Evolutionary conservation across 768 basidiomycete species (phyloP), one percentile per base, ranked within the genome.

Genomic region (Tulasnella sp.): DNA sequence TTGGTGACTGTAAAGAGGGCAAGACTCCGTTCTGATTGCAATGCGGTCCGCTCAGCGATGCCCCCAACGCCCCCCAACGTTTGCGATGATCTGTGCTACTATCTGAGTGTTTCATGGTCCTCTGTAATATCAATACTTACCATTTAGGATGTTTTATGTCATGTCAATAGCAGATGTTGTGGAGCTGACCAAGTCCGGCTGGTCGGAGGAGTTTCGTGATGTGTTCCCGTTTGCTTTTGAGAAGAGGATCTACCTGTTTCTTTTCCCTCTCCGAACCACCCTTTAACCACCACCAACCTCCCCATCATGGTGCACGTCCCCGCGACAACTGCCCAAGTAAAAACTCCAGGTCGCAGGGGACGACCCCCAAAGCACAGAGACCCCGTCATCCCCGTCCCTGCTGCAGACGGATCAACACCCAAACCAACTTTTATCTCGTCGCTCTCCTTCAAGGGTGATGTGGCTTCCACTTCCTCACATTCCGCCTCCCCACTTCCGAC

Each of bases 371-470:
- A 80, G 58, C 64, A 80, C 46, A 31, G 79, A 73, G 46, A 80
- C 58, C 72, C 79, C 41, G 44, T 73, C 69, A 50, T 74, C 46
- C 22, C 73, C 34, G 72, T 44, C 24, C 24, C 73, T 20, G 69
- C 31, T 54, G 79, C 28, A 22, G 44, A 80, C 31, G 79, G 79
- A 14, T 37, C 41, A 40, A 72, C 69, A 34, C 79, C 79, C 42
- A 72, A 73, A 44, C 37, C 84, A 86, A 91, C 83, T 83, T 91
- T 88, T 89, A 89, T 88, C 76, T 86, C 94, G 77, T 94, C 91
- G 83, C 90, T 95, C 82, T 89, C 91, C 85, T 95, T 96, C 84
- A 90, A 90, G 54, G 94, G 95, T 85, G 94, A 94, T 82, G 90
- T 93, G 40, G 83, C 90, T 81, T 90, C 93, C 79, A 90, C 93